Evolutionary conservation across 371 early-diverging fungal genomes (phyloP).

Genomic region (Mucor racemosus): DNA sequence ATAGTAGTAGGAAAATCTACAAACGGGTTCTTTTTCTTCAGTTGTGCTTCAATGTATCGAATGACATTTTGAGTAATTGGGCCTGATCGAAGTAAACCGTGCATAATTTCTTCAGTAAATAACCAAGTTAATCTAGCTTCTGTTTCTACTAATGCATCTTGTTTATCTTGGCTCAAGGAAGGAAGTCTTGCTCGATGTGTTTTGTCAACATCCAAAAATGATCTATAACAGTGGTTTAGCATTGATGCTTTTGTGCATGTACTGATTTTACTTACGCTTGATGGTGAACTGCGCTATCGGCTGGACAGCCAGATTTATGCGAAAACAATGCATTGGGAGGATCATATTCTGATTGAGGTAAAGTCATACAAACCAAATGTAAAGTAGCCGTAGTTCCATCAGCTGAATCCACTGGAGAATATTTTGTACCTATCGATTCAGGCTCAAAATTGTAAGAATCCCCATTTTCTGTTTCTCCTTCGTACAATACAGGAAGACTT

Average conservation of each 20-base stretch:
- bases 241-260: background rate
- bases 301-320: slow-evolving; percentile 38
- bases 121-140: slow-evolving; percentile 66
- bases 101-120: slow-evolving; percentile 80
- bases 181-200: slow-evolving; percentile 44
- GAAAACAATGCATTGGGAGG: slow-evolving; percentile 30
- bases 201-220: slow-evolving; percentile 38
- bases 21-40: slow-evolving; percentile 69
- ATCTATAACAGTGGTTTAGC: slow-evolving; percentile 10
- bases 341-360: slow-evolving; percentile 58
- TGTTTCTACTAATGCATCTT: slow-evolving; percentile 65
- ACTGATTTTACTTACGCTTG: slow-evolving; percentile 32
- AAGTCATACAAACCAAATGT: slow-evolving; percentile 68
- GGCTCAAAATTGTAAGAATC: slow-evolving; percentile 62
- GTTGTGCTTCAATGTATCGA: slow-evolving; percentile 63
- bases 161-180: slow-evolving; percentile 57
- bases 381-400: slow-evolving; percentile 75
- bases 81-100: slow-evolving; percentile 64
- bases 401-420: slow-evolving; percentile 70
- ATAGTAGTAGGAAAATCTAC: slow-evolving; percentile 70
- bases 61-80: slow-evolving; percentile 62
- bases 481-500: slow-evolving; percentile 62
- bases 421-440: slow-evolving; percentile 62
- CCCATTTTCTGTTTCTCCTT: slow-evolving; percentile 41
- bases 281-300: slow-evolving; percentile 29